A percentile compares a stretch with the other conserved stretches of the same genome.
Conservation (phyloP, 2,329 filamentous ascomycete genomes). For the Calonectria pteridis region DNA sequence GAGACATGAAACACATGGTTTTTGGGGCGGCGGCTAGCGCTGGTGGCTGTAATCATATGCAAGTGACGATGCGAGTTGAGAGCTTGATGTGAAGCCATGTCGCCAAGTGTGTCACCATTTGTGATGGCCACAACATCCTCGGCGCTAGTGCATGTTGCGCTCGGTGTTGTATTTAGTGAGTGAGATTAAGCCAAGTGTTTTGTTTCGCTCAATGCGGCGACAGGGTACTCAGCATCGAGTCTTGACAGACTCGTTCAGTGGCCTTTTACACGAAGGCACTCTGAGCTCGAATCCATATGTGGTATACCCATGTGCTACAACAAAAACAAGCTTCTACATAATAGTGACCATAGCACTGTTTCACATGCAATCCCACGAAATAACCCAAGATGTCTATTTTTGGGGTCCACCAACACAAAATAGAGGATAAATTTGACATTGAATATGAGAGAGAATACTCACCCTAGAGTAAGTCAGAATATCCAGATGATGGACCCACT, state of each 20-base stretch:
- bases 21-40: not conserved
- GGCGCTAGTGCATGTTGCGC: not conserved
- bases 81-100: not conserved
- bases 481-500: not conserved
- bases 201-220: not conserved
- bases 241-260: not conserved
- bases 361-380: not conserved
- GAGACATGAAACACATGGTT: not conserved
- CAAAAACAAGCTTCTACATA: not conserved
- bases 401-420: not conserved
- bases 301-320: not conserved
- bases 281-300: not conserved
- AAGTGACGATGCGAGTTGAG: constrained; percentile 3
- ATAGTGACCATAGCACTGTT: not conserved
- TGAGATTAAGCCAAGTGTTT: not conserved
- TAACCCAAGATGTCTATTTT: not conserved
- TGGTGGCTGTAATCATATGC: constrained; percentile 9
- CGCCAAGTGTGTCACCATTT: not conserved
- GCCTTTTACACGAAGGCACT: not conserved
- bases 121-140: not conserved
- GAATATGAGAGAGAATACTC: not conserved
- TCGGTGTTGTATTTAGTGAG: not conserved
- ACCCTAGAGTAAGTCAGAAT: not conserved
- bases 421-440: not conserved
- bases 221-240: not conserved